These are phyloP conservation scores for Trichoderma polysporum DNA, from an alignment of 2,329 filamentous ascomycete genomes.

Conservation along the genomic window DNA sequence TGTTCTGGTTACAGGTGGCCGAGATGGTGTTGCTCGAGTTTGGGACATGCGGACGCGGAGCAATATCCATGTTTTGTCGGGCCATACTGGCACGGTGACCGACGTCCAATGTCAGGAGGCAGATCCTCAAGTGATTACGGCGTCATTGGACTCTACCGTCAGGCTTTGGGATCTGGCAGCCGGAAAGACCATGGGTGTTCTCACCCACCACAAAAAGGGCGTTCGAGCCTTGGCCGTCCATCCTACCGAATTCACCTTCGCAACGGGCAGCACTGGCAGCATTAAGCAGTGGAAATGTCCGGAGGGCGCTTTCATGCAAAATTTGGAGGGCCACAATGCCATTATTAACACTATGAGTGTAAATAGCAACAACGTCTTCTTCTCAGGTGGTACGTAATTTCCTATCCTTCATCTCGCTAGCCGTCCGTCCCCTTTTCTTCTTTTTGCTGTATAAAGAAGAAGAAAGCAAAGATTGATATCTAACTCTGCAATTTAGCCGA, in stretches of 20 bases:
- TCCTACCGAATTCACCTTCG: conserved; percentile 94
- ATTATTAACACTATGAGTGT: conserved; percentile 94
- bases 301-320: conserved; percentile 98
- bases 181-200: conserved; percentile 90
- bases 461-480: no score
- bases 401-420: no score
- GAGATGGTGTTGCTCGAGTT: conserved; percentile 90
- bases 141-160: conserved; percentile 89
- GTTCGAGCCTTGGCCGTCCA: conserved; percentile 82
- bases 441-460: background rate
- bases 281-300: conserved; percentile 99
- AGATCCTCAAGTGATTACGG: conserved; percentile 91
- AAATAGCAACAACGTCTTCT: conserved; percentile 93
- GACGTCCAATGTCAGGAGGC: conserved; percentile 92
- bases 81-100: conserved; percentile 87
- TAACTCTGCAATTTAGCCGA: conserved; percentile 51
- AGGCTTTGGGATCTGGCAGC: conserved; percentile 94
- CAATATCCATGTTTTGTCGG: conserved; percentile 90
- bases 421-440: background rate
- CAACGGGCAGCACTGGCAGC: conserved; percentile 82
- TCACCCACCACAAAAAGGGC: conserved; percentile 98
- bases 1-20: conserved; percentile 88
- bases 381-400: conserved; percentile 66
- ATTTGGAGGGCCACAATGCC: conserved; percentile 93
- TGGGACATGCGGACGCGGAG: conserved; percentile 98